Percentiles rank a stretch among this genome's conserved stretches.
These are phyloP conservation scores for Phalaenopsis hybrid DNA, from an alignment of 116 monocot genomes.

Conservation along the genomic window DNA sequence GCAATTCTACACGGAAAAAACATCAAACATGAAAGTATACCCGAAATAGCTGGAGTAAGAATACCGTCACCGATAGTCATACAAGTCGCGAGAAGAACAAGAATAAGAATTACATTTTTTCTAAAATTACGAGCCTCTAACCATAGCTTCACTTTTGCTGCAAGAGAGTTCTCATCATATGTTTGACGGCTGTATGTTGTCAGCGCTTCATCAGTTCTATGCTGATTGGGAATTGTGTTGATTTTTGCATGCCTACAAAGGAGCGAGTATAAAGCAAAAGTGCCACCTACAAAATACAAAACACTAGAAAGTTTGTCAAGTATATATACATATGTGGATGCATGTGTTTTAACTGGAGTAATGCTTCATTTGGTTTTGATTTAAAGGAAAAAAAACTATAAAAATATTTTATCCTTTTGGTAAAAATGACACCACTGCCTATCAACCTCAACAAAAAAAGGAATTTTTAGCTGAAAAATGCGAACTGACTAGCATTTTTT, in stretches of 20 bases:
- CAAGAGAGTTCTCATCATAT: constrained; percentile 57
- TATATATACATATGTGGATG: too few species aligned
- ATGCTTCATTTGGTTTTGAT: too few species aligned
- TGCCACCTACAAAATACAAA: constrained; percentile 46
- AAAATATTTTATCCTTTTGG: too few species aligned
- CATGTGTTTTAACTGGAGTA: too few species aligned
- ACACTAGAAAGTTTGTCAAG: neutral
- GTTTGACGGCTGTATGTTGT: constrained; percentile 70
- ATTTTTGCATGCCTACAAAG: constrained; percentile 77
- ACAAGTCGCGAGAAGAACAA: constrained; percentile 76
- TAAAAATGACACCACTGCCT: too few species aligned
- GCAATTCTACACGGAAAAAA: neutral
- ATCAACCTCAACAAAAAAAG: too few species aligned
- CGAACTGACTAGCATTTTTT: too few species aligned
- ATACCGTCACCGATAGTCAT: constrained; percentile 80
- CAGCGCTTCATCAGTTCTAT: constrained; percentile 70
- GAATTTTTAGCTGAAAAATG: too few species aligned
- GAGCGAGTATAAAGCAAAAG: constrained; percentile 82
- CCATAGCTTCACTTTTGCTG: constrained; percentile 63
- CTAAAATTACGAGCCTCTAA: constrained; percentile 50
- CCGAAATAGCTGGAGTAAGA: constrained; percentile 81
- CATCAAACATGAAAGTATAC: constrained; percentile 13
- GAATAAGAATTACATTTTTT: constrained; percentile 62
- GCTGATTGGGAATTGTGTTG: constrained; percentile 70
- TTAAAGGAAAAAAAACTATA: too few species aligned